Evolutionary conservation across 1,139 yeast species (phyloP).

Genomic region (Trichomonascaceae sp.): DNA sequence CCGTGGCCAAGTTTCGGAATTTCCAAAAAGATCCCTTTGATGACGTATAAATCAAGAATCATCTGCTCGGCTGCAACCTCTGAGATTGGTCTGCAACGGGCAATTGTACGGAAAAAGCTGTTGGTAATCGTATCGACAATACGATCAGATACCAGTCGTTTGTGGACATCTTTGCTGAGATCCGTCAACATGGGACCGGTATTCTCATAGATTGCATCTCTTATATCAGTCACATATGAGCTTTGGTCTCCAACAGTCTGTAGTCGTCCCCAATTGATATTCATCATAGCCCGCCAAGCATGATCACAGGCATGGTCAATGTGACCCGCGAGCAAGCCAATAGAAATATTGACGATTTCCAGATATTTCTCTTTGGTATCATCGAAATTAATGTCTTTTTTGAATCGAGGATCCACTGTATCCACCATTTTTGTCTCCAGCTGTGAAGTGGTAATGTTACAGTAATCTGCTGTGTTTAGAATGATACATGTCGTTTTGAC

Average conservation of each 20-base stretch:
- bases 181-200: constrained; percentile 49
- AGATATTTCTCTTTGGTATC: constrained; percentile 50
- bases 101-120: constrained; percentile 54
- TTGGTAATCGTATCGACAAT: constrained; percentile 58
- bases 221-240: constrained; percentile 57
- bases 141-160: constrained; percentile 69
- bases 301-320: constrained; percentile 58
- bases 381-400: constrained; percentile 45
- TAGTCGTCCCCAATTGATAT: constrained; percentile 66
- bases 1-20: constrained; percentile 39
- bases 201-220: constrained; percentile 42
- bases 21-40: constrained; percentile 50
- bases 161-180: constrained; percentile 64
- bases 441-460: constrained; percentile 71
- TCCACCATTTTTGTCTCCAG: constrained; percentile 59
- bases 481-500: constrained; percentile 64
- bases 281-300: constrained; percentile 81
- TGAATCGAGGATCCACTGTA: constrained; percentile 40
- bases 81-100: constrained; percentile 56
- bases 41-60: constrained; percentile 58
- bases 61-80: constrained; percentile 77
- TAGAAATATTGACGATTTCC: constrained; percentile 53
- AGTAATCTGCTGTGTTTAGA: constrained; percentile 85
- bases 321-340: constrained; percentile 51
- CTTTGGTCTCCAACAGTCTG: constrained; percentile 65